These are phyloP conservation scores for Trichosphaerium sp. DNA, from an alignment of 78 protist species.

Conservation along the genomic window DNA sequence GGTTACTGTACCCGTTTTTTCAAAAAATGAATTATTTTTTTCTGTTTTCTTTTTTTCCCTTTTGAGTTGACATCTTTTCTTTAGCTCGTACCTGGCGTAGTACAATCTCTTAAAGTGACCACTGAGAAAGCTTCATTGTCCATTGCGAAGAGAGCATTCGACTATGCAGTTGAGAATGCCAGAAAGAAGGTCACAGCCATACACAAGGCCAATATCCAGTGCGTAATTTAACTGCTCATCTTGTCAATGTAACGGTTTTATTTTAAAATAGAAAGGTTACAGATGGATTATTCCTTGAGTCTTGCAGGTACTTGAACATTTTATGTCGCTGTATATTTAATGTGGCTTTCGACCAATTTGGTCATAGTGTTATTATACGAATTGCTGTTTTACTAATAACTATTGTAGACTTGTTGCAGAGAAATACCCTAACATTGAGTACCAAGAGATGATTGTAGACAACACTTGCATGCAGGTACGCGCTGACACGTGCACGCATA, in stretches of 20 bases:
- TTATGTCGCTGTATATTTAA: no score
- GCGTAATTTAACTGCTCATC: background rate
- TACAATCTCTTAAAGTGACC: constrained; percentile 51
- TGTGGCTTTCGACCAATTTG: no score
- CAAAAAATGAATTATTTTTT: no score
- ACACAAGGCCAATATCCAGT: constrained; percentile 83
- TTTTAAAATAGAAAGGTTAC: constrained; percentile 28
- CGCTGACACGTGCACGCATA: background rate
- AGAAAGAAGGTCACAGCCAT: constrained; percentile 69
- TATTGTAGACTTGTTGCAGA: constrained; percentile 34
- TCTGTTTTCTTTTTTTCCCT: background rate
- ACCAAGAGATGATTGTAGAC: constrained; percentile 62
- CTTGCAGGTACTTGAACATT: no score
- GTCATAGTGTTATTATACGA: no score
- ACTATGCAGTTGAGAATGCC: constrained; percentile 47
- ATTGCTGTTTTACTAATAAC: no score
- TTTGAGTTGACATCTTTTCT: background rate
- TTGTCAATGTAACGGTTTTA: background rate
- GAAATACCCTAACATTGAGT: constrained; percentile 61
- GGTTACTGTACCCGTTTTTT: no score
- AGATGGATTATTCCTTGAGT: constrained; percentile 49
- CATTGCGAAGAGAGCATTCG: constrained; percentile 68
- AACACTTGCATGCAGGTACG: constrained; percentile 63
- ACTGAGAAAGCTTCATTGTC: constrained; percentile 58
- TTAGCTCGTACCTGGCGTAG: constrained; percentile 53